phyloP scores from a whole-genome alignment of 768 basidiomycete genomes.

The Suillus bovinus region DNA sequence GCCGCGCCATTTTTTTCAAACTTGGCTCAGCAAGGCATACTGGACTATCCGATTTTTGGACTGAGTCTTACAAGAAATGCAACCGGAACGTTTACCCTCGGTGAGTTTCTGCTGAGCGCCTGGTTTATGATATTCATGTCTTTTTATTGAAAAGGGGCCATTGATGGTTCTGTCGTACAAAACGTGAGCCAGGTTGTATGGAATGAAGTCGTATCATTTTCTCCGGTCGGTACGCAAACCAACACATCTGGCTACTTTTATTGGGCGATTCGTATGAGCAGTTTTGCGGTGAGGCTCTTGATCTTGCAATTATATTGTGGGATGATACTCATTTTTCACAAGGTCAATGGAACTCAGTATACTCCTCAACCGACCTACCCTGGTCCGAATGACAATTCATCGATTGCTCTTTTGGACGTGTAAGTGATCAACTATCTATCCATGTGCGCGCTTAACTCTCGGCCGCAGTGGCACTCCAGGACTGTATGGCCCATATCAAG shows the following conservation, averaged over 20 bases:
- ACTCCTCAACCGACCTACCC: slow-evolving; percentile 67
- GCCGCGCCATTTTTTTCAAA: slow-evolving; percentile 69
- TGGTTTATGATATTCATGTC: neutral
- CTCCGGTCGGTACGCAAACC: slow-evolving; percentile 57
- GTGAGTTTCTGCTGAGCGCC: slow-evolving; percentile 32
- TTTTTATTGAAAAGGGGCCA: slow-evolving; percentile 56
- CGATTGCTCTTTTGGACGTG: slow-evolving; percentile 76
- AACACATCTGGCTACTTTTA: slow-evolving; percentile 72
- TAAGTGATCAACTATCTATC: slow-evolving; percentile 35
- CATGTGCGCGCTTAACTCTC: slow-evolving; percentile 12
- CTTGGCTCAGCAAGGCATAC: slow-evolving; percentile 59
- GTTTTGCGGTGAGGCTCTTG: slow-evolving; percentile 48
- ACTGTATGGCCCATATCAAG: slow-evolving; percentile 76
- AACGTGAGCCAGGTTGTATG: slow-evolving; percentile 63
- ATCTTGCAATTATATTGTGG: neutral
- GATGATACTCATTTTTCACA: slow-evolving; percentile 12
- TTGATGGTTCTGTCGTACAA: slow-evolving; percentile 67
- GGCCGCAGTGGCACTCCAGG: slow-evolving; percentile 61
- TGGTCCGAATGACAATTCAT: slow-evolving; percentile 48
- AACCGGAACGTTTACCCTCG: slow-evolving; percentile 65
- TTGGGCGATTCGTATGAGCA: slow-evolving; percentile 66
- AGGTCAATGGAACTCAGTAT: slow-evolving; percentile 60
- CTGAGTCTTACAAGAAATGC: slow-evolving; percentile 59
- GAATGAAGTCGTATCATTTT: slow-evolving; percentile 75
- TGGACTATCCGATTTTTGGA: slow-evolving; percentile 80